Conservation (phyloP, 2,329 filamentous ascomycete genomes). For the Escovopsis sp. region DNA sequence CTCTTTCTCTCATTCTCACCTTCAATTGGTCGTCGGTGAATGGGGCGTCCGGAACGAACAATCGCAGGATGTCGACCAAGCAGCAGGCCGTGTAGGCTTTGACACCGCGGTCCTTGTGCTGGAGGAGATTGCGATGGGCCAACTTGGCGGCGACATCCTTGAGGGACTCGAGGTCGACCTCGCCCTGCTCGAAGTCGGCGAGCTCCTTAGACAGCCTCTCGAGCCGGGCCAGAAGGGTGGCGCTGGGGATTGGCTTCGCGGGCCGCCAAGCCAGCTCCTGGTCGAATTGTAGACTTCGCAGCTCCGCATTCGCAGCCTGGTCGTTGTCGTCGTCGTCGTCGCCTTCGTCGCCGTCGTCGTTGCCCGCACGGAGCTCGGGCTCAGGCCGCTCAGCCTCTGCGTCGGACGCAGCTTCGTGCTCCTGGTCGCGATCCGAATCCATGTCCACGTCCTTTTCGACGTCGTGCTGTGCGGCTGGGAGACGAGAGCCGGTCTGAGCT, state of each 20-base stretch:
- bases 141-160: constrained; percentile 73
- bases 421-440: constrained; percentile 8
- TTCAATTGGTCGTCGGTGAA: constrained; percentile 84
- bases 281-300: constrained; percentile 54
- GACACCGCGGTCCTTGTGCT: constrained; percentile 87
- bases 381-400: constrained; percentile 7
- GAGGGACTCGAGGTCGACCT: constrained; percentile 69
- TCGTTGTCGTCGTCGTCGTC: constrained; percentile 4
- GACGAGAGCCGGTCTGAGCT: background rate
- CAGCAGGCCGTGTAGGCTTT: constrained; percentile 80
- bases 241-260: constrained; percentile 74
- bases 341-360: constrained; percentile 2
- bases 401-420: constrained; percentile 1
- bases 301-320: constrained; percentile 13
- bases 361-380: background rate
- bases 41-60: constrained; percentile 89
- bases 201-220: constrained; percentile 73
- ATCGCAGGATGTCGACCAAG: constrained; percentile 79
- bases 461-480: too few relatives aligned
- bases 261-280: constrained; percentile 83
- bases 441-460: too few relatives aligned
- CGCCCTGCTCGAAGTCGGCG: constrained; percentile 73
- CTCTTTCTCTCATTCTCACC: constrained; percentile 32
- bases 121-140: constrained; percentile 64
- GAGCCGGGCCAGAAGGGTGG: constrained; percentile 67